These are phyloP conservation scores for Kodamaea nitidulidarum DNA, from an alignment of 805 yeast species.

Conservation along the genomic window DNA sequence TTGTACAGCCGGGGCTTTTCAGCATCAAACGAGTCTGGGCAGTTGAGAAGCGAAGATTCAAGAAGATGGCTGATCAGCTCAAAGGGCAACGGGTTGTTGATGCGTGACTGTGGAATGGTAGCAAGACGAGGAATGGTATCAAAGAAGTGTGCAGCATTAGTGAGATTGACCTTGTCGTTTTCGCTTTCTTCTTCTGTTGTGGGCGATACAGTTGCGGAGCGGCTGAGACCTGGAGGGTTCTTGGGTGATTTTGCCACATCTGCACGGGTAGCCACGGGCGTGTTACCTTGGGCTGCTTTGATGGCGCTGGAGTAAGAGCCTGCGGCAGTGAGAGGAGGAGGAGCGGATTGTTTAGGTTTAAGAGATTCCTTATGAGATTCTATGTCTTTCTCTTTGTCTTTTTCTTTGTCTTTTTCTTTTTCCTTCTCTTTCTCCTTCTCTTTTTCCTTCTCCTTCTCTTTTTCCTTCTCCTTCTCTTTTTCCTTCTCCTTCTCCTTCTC, in stretches of 20 bases:
- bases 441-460: neutral
- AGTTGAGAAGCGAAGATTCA: slow-evolving; percentile 75
- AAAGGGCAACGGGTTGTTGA: slow-evolving; percentile 51
- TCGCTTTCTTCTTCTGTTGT: slow-evolving; percentile 10
- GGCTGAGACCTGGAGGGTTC: slow-evolving; percentile 8
- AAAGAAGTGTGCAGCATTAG: slow-evolving; percentile 13
- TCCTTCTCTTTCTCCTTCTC: no score
- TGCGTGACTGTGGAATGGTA: slow-evolving; percentile 37
- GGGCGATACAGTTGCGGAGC: slow-evolving; percentile 7
- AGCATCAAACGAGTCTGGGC: slow-evolving; percentile 92
- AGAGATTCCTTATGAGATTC: no score
- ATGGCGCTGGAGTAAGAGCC: slow-evolving; percentile 23
- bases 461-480: neutral
- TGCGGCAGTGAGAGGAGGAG: slow-evolving; percentile 18
- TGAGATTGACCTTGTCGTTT: slow-evolving; percentile 4
- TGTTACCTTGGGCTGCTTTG: slow-evolving; percentile 17
- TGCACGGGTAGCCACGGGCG: slow-evolving; percentile 15
- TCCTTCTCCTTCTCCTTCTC: neutral
- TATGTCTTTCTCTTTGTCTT: no score
- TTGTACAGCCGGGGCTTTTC: slow-evolving; percentile 76
- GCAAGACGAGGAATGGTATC: slow-evolving; percentile 23
- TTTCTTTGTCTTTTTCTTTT: no score
- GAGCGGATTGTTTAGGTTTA: no score
- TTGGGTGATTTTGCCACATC: slow-evolving; percentile 10
- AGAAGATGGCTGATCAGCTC: slow-evolving; percentile 53